These are phyloP conservation scores for Botrytis elliptica DNA, from an alignment of 2,329 filamentous ascomycete genomes.

Conservation along the genomic window DNA sequence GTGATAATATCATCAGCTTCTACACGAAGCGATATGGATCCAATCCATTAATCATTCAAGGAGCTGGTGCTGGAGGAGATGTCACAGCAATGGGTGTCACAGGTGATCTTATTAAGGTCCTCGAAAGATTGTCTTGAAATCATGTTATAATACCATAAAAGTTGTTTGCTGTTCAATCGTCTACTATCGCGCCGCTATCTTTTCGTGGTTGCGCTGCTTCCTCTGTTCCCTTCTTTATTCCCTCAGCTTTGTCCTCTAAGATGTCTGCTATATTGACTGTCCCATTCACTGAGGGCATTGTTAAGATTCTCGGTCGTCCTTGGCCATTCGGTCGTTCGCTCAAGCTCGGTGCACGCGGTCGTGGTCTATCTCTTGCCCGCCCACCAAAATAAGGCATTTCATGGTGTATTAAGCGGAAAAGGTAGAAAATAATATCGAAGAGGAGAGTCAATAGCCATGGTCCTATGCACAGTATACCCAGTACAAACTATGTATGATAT, in stretches of 20 bases:
- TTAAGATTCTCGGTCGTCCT: constrained; percentile 36
- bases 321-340: constrained; percentile 55
- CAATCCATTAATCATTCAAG: constrained; percentile 92
- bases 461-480: constrained; percentile 58
- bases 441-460: constrained; percentile 62
- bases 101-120: constrained; percentile 86
- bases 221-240: constrained; percentile 28
- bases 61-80: constrained; percentile 88
- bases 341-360: constrained; percentile 61
- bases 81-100: constrained; percentile 98
- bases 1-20: constrained; percentile 98
- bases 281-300: constrained; percentile 23
- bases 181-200: constrained; percentile 25
- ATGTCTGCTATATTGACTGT: constrained; percentile 16
- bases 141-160: constrained; percentile 23
- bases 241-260: constrained; percentile 22
- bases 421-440: constrained; percentile 63
- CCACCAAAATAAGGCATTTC: constrained; percentile 61
- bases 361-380: constrained; percentile 55
- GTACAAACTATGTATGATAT: constrained; percentile 51
- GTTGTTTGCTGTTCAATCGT: constrained; percentile 25
- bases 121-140: constrained; percentile 53
- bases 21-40: constrained; percentile 92
- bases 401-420: constrained; percentile 56
- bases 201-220: constrained; percentile 26